Evolutionary conservation across 1,284 basidiomycete species (phyloP).

Genomic region (Sphagnurus paluster): DNA sequence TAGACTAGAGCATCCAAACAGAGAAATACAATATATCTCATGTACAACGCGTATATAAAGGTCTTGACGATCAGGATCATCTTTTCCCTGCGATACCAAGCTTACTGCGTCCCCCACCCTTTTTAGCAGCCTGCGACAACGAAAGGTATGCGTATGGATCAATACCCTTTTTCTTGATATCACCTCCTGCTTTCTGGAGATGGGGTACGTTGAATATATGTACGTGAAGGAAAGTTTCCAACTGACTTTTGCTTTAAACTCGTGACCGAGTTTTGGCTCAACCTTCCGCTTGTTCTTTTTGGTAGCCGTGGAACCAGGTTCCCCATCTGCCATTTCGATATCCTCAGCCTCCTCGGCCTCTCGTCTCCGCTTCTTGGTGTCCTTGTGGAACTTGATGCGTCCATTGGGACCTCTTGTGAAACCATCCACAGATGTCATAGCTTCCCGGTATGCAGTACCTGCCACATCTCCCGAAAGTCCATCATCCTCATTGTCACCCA

Average conservation of each 20-base stretch:
- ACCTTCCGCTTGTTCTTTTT: conserved; percentile 62
- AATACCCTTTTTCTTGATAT: conserved; percentile 82
- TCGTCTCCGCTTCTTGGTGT: conserved; percentile 86
- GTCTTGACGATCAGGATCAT: conserved; percentile 22
- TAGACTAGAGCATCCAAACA: conserved; percentile 24
- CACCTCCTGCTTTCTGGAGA: conserved; percentile 85
- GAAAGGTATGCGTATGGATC: conserved; percentile 95
- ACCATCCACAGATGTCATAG: conserved; percentile 83
- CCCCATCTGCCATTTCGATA: conserved; percentile 70
- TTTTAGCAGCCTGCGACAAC: conserved; percentile 80
- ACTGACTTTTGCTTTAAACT: conserved; percentile 86
- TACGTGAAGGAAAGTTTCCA: neutral
- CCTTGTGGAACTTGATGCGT: conserved; percentile 94
- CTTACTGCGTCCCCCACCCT: conserved; percentile 40
- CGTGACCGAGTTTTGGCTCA: conserved; percentile 71
- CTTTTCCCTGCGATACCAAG: conserved; percentile 56
- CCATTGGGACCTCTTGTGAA: conserved; percentile 85
- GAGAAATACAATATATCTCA: neutral
- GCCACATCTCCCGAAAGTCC: conserved; percentile 50
- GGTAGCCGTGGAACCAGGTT: conserved; percentile 35
- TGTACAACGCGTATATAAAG: conserved; percentile 7
- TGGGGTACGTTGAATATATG: conserved; percentile 6
- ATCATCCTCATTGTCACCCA: conserved; percentile 42
- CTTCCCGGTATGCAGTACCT: conserved; percentile 85
- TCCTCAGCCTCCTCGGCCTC: conserved; percentile 64